These are phyloP conservation scores for Lumnitzera littorea DNA, from an alignment of 345 rosid genomes.

Conservation along the genomic window DNA sequence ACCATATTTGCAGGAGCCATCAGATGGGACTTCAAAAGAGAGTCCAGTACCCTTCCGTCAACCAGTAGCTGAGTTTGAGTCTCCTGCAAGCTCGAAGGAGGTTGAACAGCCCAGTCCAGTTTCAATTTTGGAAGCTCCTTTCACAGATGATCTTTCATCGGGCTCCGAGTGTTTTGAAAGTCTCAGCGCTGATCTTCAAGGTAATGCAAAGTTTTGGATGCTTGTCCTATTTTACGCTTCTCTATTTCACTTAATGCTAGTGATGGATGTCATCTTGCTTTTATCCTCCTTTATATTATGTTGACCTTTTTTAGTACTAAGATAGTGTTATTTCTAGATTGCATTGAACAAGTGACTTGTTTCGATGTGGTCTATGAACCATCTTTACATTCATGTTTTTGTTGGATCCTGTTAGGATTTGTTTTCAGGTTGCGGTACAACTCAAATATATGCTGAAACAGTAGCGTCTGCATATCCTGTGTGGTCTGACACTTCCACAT, in stretches of 20 bases:
- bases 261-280: background rate
- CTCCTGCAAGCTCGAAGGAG: conserved; percentile 61
- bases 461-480: too few species aligned
- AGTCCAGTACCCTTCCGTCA: conserved; percentile 22
- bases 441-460: too few species aligned
- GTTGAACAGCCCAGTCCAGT: conserved; percentile 93
- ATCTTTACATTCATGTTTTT: too few species aligned
- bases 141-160: conserved; percentile 60
- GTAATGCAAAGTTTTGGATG: conserved; percentile 27
- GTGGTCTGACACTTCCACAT: too few species aligned
- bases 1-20: conserved; percentile 40
- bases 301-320: too few species aligned
- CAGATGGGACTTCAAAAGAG: conserved; percentile 26
- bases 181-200: conserved; percentile 85
- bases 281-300: too few species aligned
- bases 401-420: too few species aligned
- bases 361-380: too few species aligned
- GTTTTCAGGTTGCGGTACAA: too few species aligned
- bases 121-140: conserved; percentile 86
- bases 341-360: too few species aligned
- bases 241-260: background rate
- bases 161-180: conserved; percentile 93
- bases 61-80: conserved; percentile 37
- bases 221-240: background rate
- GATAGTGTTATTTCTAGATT: too few species aligned